These are phyloP conservation scores for Backusella macrospora DNA, from an alignment of 192 early-diverging fungal species.

Conservation along the genomic window DNA sequence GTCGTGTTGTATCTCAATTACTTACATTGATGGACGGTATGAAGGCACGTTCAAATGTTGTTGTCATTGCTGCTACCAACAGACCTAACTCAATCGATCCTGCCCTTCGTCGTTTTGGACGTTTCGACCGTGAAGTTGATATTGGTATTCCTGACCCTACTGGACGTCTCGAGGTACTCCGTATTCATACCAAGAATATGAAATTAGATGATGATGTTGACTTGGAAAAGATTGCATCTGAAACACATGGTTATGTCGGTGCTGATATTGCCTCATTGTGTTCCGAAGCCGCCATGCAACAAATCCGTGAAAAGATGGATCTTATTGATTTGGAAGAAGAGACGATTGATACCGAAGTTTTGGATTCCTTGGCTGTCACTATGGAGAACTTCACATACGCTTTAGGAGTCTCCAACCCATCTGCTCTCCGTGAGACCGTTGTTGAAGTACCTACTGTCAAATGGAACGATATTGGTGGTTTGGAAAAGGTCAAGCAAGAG, in stretches of 20 bases:
- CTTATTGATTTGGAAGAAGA: constrained; percentile 98
- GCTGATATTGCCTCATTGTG: constrained; percentile 97
- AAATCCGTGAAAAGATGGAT: constrained; percentile 99
- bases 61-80: constrained; percentile 99
- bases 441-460: constrained; percentile 95
- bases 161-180: constrained; percentile 96
- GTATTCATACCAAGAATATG: constrained; percentile 99
- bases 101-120: constrained; percentile 97
- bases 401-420: constrained; percentile 92
- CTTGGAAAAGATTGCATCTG: constrained; percentile 93
- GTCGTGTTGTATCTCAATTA: constrained; percentile 94
- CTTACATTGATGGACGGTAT: constrained; percentile 94
- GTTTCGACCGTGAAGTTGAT: constrained; percentile 98
- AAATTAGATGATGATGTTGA: constrained; percentile 97
- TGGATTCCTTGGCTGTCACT: constrained; percentile 93
- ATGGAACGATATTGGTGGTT: constrained; percentile 97
- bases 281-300: constrained; percentile 99
- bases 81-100: constrained; percentile 98
- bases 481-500: constrained; percentile 98
- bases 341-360: constrained; percentile 95
- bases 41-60: constrained; percentile 91
- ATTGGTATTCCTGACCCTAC: constrained; percentile 99
- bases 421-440: constrained; percentile 97
- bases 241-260: constrained; percentile 98
- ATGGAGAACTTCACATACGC: constrained; percentile 97